A percentile compares a stretch with the other conserved stretches of the same genome.
phyloP scores from a whole-genome alignment of 345 rosid genomes.

The Eucalyptus victrix region DNA sequence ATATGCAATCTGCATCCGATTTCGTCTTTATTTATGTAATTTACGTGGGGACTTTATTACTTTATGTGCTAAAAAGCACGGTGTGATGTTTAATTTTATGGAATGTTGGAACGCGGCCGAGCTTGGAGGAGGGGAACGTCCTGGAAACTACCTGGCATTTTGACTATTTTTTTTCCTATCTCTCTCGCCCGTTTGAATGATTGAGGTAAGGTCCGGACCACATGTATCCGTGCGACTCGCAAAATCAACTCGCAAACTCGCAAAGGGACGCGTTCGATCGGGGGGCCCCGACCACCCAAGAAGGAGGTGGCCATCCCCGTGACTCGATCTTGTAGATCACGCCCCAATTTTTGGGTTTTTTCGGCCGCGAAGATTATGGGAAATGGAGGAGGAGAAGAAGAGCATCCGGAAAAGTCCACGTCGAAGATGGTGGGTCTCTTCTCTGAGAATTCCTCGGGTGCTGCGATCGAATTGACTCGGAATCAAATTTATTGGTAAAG shows the following conservation, averaged over 20 bases:
- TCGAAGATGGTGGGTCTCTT: neutral
- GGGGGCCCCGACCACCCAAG: neutral
- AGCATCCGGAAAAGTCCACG: neutral
- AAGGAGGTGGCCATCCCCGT: neutral
- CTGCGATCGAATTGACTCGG: neutral
- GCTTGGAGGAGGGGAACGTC: neutral
- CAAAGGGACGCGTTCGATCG: neutral
- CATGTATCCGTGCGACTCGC: neutral
- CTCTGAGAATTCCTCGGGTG: too few relatives aligned
- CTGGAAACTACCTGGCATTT: neutral
- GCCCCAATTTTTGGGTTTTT: too few relatives aligned
- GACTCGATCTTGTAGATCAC: too few relatives aligned
- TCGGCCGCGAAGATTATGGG: neutral
- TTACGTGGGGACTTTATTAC: neutral
- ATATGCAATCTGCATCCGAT: neutral
- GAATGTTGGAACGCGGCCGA: neutral
- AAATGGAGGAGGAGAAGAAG: neutral
- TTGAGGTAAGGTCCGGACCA: neutral
- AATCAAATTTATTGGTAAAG: neutral
- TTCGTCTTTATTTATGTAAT: neutral
- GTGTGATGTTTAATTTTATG: neutral
- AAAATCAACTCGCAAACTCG: too few relatives aligned
- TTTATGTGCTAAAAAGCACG: neutral
- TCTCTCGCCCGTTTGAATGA: neutral
- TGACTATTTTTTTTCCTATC: neutral